Evolutionary conservation across 305 asterid genomes (phyloP).

Genomic region (Vinca major): DNA sequence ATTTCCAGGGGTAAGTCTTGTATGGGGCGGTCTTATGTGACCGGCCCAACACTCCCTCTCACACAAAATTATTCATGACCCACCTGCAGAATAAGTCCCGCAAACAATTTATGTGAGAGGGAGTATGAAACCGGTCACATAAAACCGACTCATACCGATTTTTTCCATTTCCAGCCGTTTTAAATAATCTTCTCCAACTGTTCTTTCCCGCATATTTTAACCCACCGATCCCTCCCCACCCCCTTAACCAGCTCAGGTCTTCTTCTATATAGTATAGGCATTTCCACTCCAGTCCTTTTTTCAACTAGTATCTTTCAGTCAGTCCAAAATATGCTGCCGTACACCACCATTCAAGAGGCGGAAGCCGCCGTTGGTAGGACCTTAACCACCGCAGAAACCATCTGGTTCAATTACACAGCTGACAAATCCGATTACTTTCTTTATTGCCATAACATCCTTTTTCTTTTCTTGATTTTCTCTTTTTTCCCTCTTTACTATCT

Average conservation of each 20-base stretch:
- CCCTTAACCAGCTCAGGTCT: background rate
- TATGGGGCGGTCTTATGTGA: too few relatives aligned
- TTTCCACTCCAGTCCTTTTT: too few relatives aligned
- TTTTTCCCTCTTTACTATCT: conserved; percentile 60
- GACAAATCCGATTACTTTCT: conserved; percentile 75
- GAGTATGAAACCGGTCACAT: too few relatives aligned
- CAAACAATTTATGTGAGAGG: too few relatives aligned
- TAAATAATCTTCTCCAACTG: background rate
- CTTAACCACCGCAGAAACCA: conserved; percentile 57
- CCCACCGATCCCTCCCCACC: conserved; percentile 6
- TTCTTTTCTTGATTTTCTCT: conserved; percentile 69
- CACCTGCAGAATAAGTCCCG: too few relatives aligned
- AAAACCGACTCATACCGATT: too few relatives aligned
- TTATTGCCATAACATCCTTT: conserved; percentile 75
- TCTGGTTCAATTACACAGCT: conserved; percentile 81
- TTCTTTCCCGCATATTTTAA: conserved; percentile 28
- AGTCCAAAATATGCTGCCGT: conserved; percentile 52
- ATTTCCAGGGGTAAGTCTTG: too few relatives aligned
- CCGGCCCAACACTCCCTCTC: too few relatives aligned
- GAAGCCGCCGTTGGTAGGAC: conserved; percentile 63
- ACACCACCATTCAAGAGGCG: conserved; percentile 61
- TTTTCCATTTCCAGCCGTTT: too few relatives aligned
- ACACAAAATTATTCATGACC: too few relatives aligned
- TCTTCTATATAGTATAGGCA: too few relatives aligned
- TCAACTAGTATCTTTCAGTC: too few relatives aligned